Evolutionary conservation across 2,329 filamentous ascomycete genomes (phyloP).

Genomic region (Nothopassalora personata): DNA sequence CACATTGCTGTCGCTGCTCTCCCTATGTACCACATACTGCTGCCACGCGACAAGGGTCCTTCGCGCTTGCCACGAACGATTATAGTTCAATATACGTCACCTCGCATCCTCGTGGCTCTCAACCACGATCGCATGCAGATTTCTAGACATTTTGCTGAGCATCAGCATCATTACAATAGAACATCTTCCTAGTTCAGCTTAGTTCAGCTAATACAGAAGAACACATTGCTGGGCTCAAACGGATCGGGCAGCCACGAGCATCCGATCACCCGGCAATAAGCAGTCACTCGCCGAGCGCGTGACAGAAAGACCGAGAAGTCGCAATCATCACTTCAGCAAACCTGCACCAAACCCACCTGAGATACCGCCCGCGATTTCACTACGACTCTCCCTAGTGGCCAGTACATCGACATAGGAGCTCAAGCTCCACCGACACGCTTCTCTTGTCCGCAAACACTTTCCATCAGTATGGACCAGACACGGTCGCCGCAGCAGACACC

Average conservation of each 20-base stretch:
- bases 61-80: background rate
- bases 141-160: background rate
- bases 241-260: background rate
- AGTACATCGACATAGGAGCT: conserved; percentile 9
- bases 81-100: background rate
- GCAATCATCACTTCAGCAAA: conserved; percentile 1
- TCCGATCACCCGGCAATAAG: background rate
- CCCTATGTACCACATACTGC: too few species aligned
- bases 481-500: conserved; percentile 18
- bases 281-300: background rate
- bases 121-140: background rate
- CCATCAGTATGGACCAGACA: conserved; percentile 7
- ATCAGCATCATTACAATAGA: background rate
- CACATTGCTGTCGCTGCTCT: background rate
- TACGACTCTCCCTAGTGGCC: background rate
- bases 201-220: background rate
- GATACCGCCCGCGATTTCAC: background rate
- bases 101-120: background rate
- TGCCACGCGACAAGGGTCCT: background rate
- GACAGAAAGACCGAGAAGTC: background rate
- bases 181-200: background rate
- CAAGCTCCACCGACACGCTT: conserved; percentile 9
- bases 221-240: background rate
- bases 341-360: background rate
- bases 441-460: background rate